phyloP scores from a whole-genome alignment of 805 yeast species.

The Saccharomycopsis fibuligera region DNA sequence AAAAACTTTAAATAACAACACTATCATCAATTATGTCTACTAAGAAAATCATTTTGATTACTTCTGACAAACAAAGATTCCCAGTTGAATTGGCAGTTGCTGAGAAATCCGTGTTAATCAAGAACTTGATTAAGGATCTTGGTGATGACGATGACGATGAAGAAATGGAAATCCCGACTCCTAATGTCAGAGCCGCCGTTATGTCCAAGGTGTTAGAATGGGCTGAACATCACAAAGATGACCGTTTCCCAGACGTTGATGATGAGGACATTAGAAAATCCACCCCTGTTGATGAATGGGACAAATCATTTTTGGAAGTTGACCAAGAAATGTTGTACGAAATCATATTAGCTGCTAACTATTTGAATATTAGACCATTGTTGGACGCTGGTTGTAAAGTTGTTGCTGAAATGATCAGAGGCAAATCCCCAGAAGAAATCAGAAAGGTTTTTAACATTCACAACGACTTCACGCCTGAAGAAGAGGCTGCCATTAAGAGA shows the following conservation, averaged over 20 bases:
- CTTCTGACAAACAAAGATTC: constrained; percentile 78
- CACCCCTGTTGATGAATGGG: constrained; percentile 96
- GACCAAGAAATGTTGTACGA: constrained; percentile 88
- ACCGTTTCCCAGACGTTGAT: constrained; percentile 67
- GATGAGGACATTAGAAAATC: constrained; percentile 81
- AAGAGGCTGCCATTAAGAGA: constrained; percentile 80
- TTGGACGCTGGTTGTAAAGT: constrained; percentile 75
- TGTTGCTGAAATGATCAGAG: constrained; percentile 79
- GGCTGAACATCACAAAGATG: constrained; percentile 91
- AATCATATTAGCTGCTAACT: constrained; percentile 75
- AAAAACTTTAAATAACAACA: too few species aligned
- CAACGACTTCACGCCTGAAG: constrained; percentile 80
- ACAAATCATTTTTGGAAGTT: constrained; percentile 84
- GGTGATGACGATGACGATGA: constrained; percentile 57
- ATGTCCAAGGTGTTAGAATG: constrained; percentile 89
- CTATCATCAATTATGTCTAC: background rate
- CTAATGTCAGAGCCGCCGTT: constrained; percentile 82
- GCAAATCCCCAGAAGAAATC: constrained; percentile 74
- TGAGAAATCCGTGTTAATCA: constrained; percentile 76
- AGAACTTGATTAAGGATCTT: constrained; percentile 79
- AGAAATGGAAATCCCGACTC: constrained; percentile 78
- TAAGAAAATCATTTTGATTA: constrained; percentile 44
- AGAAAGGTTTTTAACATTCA: constrained; percentile 75
- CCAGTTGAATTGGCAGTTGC: constrained; percentile 77
- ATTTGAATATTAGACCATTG: constrained; percentile 66